Percentiles rank a stretch among this genome's conserved stretches.
Evolutionary conservation across 768 basidiomycete genomes (phyloP).

Genomic region (Coprinellus micaceus): DNA sequence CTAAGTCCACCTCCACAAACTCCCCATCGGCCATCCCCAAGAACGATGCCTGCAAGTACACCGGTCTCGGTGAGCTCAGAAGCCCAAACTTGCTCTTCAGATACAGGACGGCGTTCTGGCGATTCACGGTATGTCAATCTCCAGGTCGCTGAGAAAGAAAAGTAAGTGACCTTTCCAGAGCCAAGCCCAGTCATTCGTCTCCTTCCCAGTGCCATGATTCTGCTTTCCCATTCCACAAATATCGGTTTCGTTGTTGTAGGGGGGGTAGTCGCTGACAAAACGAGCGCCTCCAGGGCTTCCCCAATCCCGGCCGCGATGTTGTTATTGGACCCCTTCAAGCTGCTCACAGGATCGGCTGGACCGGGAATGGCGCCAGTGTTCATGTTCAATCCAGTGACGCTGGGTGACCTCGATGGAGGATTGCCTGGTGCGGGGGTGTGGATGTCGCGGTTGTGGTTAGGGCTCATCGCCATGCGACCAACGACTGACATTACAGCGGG

Average conservation of each 20-base stretch:
- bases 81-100: constrained; percentile 36
- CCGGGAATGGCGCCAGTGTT: constrained; percentile 11
- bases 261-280: constrained; percentile 16
- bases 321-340: constrained; percentile 23
- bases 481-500: not conserved
- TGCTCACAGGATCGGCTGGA: constrained; percentile 14
- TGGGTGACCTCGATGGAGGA: constrained; percentile 2
- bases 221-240: constrained; percentile 28
- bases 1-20: constrained; percentile 33
- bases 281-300: constrained; percentile 26
- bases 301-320: constrained; percentile 30
- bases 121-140: not conserved
- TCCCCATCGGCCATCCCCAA: constrained; percentile 20
- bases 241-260: constrained; percentile 24
- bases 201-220: constrained; percentile 34
- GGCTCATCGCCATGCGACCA: not conserved
- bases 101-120: constrained; percentile 32
- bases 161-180: constrained; percentile 19
- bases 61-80: constrained; percentile 25
- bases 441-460: not conserved
- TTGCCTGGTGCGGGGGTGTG: not conserved
- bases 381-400: not conserved
- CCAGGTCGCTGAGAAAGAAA: not conserved
- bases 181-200: constrained; percentile 26
- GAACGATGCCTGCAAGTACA: constrained; percentile 27